Base-by-base conservation (phyloP, 257 asterid genomes). In the Plectranthus barbatus region DNA sequence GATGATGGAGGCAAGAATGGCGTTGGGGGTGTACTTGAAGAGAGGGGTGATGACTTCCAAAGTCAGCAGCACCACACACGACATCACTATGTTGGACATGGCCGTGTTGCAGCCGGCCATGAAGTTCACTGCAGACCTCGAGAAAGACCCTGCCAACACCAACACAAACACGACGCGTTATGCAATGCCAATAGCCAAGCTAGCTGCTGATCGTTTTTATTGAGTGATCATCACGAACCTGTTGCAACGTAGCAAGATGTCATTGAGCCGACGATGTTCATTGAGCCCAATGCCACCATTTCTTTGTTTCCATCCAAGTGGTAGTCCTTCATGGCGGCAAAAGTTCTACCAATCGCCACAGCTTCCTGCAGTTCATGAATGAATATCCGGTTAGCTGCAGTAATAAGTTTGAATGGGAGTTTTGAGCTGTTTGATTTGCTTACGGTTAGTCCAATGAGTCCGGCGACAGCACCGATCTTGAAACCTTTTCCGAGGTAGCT, bases 61-160 rank as follows among this genome's bases (percentile, higher is more conserved):
- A 1, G 95, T 84, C 13, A 84, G 74, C 0, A 83, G 19, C 47
- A 87, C 95, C 12, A 84, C 80, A 0, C 51, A 9, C 0, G 93
- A 82, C 93, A 87, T 87, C 48, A 87, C 77, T 14, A 87, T 84
- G 72, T 87, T 87, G 18, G 95, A 84, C 21, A 83, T 80, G 1
- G 95, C 83, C 0, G 95, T 80, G 13, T 79, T 66, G 69, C 90
- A 83, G 64, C 95, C 95, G 0, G 95, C 82, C 95, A 86, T 78
- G 75, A 9, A 77, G 78, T 79, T 79, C 23, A 79, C 84, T 3
- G 84, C 81, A 14, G 81, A 72, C 9, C 84, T 74, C 18, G 81
- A 75, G 69, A 79, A 75, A 4, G 81, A 75, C 10, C 84, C 84
- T 74, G 66, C 19, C 36, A 51, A n/a, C 31, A 19, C 9, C 4